These are phyloP conservation scores for Cryphonectria parasitica DNA, from an alignment of 2,329 filamentous ascomycete genomes.

Conservation along the genomic window DNA sequence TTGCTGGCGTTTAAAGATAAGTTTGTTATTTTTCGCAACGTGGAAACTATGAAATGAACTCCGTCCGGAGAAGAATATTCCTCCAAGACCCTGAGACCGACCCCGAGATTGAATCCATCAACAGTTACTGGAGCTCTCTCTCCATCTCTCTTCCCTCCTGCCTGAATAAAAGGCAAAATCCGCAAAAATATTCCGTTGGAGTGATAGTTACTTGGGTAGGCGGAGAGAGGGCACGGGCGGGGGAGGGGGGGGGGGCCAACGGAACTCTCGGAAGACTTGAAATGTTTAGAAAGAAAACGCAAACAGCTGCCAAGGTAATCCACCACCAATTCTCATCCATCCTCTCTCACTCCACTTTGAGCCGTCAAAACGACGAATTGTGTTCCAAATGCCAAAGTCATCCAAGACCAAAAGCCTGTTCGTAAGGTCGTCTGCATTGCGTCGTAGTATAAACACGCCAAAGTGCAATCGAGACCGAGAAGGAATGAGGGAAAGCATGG, in stretches of 20 bases:
- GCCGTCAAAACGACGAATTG: not conserved
- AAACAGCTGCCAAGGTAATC: not conserved
- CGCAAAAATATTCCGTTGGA: not conserved
- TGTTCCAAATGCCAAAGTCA: constrained; percentile 6
- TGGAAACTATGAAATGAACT: not conserved
- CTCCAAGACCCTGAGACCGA: not conserved
- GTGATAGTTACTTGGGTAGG: not conserved
- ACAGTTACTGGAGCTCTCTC: not conserved
- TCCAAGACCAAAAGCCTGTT: constrained; percentile 9
- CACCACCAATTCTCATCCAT: not conserved
- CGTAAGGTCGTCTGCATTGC: constrained; percentile 1
- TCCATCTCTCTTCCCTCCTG: not conserved
- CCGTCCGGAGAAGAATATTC: not conserved
- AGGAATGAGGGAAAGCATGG: not conserved
- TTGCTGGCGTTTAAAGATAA: not conserved
- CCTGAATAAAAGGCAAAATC: too few species aligned
- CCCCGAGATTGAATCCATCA: not conserved
- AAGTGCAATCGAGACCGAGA: not conserved
- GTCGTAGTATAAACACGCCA: not conserved
- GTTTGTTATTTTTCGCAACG: not conserved
- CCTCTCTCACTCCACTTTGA: not conserved
- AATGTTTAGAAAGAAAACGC: not conserved
- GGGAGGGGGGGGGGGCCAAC: too few species aligned
- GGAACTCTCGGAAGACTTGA: not conserved
- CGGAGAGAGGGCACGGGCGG: too few species aligned